Evolutionary conservation across 192 early-diverging fungal species (phyloP).

Genomic region (Geosiphon pyriformis): DNA sequence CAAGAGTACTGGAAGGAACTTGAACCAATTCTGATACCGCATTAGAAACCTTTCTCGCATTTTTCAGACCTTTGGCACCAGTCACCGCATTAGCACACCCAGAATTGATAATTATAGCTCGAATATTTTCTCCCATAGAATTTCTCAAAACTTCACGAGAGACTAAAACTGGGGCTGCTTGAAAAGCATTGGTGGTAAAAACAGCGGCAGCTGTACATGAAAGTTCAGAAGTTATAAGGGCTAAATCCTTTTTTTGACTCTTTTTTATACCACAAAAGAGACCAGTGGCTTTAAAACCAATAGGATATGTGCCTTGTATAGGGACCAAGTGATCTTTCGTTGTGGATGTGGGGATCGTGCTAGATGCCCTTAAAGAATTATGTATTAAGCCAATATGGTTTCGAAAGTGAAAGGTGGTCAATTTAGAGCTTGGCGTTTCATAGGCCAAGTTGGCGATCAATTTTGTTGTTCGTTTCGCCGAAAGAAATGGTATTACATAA

Average conservation of each 20-base stretch:
- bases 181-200: conserved; percentile 90
- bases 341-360: no score
- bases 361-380: no score
- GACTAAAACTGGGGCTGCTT: conserved; percentile 83
- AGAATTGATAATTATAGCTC: conserved; percentile 73
- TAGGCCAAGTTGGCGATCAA: no score
- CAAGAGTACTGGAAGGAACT: conserved; percentile 44
- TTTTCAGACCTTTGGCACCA: conserved; percentile 70
- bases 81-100: conserved; percentile 98
- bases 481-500: no score
- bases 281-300: conserved; percentile 77
- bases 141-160: conserved; percentile 56
- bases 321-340: conserved; percentile 66
- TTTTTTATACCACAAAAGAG: conserved; percentile 78
- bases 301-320: conserved; percentile 71
- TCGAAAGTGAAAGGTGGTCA: no score
- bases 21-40: conserved; percentile 52
- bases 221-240: conserved; percentile 65
- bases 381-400: no score
- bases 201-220: conserved; percentile 79
- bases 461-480: no score
- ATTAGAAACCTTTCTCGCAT: conserved; percentile 67
- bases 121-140: conserved; percentile 37
- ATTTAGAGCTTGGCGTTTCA: no score
- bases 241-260: conserved; percentile 71